Evolutionary conservation across 345 rosid genomes (phyloP).

Genomic region (Hibiscus trionum): DNA sequence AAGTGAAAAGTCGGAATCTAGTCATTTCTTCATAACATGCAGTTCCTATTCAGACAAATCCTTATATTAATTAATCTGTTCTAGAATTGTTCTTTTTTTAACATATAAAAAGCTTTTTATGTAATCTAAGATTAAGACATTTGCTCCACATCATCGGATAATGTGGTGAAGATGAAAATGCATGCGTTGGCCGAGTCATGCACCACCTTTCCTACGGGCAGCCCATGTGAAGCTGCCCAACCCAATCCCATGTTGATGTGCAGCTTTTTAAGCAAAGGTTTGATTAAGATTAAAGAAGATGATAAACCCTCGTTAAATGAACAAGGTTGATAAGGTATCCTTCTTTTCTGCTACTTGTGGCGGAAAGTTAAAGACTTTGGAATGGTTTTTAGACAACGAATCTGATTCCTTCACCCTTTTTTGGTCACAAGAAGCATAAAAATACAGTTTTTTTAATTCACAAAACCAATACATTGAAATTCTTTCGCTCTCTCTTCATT

Average conservation of each 20-base stretch:
- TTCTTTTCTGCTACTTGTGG: slow-evolving; percentile 20
- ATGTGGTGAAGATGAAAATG: not conserved
- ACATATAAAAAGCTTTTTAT: too few relatives aligned
- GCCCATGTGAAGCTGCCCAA: slow-evolving; percentile 2
- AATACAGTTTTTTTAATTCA: too few relatives aligned
- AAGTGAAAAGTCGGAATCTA: too few relatives aligned
- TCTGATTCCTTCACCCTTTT: slow-evolving; percentile 21
- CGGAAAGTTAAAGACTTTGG: slow-evolving; percentile 19
- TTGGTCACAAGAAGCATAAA: too few relatives aligned
- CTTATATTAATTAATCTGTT: too few relatives aligned
- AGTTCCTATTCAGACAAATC: too few relatives aligned
- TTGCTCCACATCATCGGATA: not conserved
- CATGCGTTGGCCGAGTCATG: not conserved
- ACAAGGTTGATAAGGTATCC: slow-evolving; percentile 16
- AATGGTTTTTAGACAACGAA: slow-evolving; percentile 19
- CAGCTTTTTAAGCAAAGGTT: not conserved
- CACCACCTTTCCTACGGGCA: not conserved
- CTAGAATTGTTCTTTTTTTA: too few relatives aligned
- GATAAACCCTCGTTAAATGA: not conserved
- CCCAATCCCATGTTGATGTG: not conserved
- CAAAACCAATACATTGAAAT: not conserved
- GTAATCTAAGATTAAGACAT: too few relatives aligned
- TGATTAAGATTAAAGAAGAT: not conserved
- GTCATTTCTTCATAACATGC: too few relatives aligned
- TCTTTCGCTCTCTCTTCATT: not conserved